Base-by-base conservation (phyloP, 2,329 filamentous ascomycete genomes). In the Truncatella angustata region DNA sequence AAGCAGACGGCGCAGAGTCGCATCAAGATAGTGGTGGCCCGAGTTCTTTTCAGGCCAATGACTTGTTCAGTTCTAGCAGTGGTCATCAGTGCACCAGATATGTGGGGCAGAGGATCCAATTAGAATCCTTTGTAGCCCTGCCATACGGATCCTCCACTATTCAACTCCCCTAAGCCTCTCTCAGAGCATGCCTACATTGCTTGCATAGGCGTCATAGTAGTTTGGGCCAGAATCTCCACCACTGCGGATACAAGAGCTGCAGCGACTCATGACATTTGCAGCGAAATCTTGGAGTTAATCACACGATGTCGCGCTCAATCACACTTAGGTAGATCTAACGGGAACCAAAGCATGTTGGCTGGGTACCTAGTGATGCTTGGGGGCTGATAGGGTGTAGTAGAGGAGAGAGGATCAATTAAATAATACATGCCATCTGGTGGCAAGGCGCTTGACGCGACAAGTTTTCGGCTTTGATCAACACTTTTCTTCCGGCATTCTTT, bases 301-400 rank as follows among this genome's bases (percentile, higher is more conserved):
- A 43, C 40, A 28, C 40, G 40, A 43, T 28, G 21, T 43, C 40
- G 40, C 28, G 40, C 40, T 43, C 28, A 43, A 43, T 43, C 40
- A 24, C 23, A 24, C 28, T 23, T 14, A 43, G 23, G 28, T 12
- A 43, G 40, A 14, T 24, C 40, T 43, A 43, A 43, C 21, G 40
- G 7, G 40, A 10, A 43, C 40, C 40, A 43, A 26, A 14, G 20
- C 16, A 43, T 24, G 40, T 12, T 39, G 36, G 36, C n/a, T n/a
- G n/a, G n/a, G n/a, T n/a, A n/a, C n/a, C n/a, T n/a, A n/a, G n/a
- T n/a, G n/a, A n/a, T n/a, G n/a, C n/a, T n/a, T n/a, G n/a, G n/a
- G n/a, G n/a, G n/a, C n/a, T n/a, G n/a, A n/a, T n/a, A n/a, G n/a
- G n/a, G n/a, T n/a, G n/a, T n/a, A n/a, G n/a, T n/a, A n/a, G n/a